Evolutionary conservation across 768 basidiomycete genomes (phyloP).

Genomic region (Boletus rubroflammeus): DNA sequence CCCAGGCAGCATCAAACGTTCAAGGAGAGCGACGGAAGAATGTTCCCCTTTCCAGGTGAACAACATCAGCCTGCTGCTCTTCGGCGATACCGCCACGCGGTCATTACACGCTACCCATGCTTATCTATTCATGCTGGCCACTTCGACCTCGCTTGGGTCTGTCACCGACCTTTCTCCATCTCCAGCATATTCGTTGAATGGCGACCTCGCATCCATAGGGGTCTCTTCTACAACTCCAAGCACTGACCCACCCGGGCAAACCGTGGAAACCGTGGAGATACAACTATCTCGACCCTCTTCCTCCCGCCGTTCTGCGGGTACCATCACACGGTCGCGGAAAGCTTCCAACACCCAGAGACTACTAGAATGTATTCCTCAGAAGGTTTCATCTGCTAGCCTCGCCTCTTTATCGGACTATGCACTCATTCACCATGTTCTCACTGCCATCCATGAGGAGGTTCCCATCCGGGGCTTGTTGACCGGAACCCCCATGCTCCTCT

Average conservation of each 20-base stretch:
- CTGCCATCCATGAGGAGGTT: slow-evolving; percentile 63
- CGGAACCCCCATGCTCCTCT: slow-evolving; percentile 84
- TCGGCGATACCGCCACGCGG: slow-evolving; percentile 59
- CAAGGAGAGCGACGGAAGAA: slow-evolving; percentile 46
- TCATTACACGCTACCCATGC: slow-evolving; percentile 81
- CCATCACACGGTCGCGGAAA: slow-evolving; percentile 53
- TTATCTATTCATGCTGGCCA: slow-evolving; percentile 75
- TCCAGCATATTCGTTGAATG: slow-evolving; percentile 38
- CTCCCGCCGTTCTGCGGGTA: slow-evolving; percentile 47
- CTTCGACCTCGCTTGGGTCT: slow-evolving; percentile 59
- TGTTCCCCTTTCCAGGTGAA: slow-evolving; percentile 43
- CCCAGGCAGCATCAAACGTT: slow-evolving; percentile 44
- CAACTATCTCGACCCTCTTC: slow-evolving; percentile 34
- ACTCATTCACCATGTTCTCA: slow-evolving; percentile 64
- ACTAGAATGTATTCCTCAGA: slow-evolving; percentile 45
- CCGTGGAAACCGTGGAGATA: slow-evolving; percentile 13
- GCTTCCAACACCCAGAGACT: slow-evolving; percentile 52
- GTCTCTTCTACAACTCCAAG: slow-evolving; percentile 33
- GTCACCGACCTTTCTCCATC: slow-evolving; percentile 37
- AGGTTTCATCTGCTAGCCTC: slow-evolving; percentile 40
- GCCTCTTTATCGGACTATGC: slow-evolving; percentile 75
- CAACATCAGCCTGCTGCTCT: slow-evolving; percentile 46
- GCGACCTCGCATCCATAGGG: slow-evolving; percentile 28
- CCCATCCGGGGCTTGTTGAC: slow-evolving; percentile 72
- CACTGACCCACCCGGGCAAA: slow-evolving; percentile 27